phyloP scores from a whole-genome alignment of 2,329 filamentous ascomycete species.

The Colletotrichum horii region DNA sequence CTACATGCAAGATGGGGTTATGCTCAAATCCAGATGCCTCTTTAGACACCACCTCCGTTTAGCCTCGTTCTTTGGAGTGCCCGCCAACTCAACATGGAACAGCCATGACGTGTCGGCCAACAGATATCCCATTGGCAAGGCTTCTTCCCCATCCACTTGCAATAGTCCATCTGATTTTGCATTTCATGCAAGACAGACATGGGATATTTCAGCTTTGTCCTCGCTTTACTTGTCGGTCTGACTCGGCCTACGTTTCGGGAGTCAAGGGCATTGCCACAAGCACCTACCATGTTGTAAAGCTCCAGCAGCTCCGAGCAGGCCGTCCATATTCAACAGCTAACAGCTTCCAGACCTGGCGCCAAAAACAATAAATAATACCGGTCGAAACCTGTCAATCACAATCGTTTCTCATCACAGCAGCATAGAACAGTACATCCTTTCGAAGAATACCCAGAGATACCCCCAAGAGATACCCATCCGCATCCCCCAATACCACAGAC shows the following conservation, averaged over 20 bases:
- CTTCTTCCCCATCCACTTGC: slow-evolving; percentile 4
- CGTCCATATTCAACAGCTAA: not conserved
- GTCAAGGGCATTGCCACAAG: slow-evolving; percentile 17
- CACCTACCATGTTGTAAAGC: slow-evolving; percentile 23
- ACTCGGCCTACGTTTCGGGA: slow-evolving; percentile 18
- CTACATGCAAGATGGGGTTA: slow-evolving; percentile 8
- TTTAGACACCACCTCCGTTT: not conserved
- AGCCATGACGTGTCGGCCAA: slow-evolving; percentile 9
- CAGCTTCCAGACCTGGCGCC: not conserved
- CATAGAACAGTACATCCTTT: slow-evolving; percentile 17
- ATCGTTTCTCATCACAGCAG: not conserved
- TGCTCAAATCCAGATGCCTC: slow-evolving; percentile 12
- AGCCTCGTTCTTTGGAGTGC: slow-evolving; percentile 7
- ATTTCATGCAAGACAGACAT: slow-evolving; percentile 15
- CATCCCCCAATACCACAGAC: not conserved
- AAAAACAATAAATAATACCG: slow-evolving; percentile 22
- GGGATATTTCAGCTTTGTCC: slow-evolving; percentile 21
- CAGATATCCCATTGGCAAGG: slow-evolving; percentile 1
- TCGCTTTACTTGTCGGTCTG: slow-evolving; percentile 14
- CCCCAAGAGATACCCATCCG: slow-evolving; percentile 10
- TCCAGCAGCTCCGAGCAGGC: slow-evolving; percentile 16
- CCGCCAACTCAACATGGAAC: slow-evolving; percentile 17
- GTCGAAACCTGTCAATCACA: not conserved
- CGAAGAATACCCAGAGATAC: slow-evolving; percentile 19
- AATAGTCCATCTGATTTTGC: slow-evolving; percentile 16